Conservation (phyloP, 768 basidiomycete species). For the Leccinum rimulosum region DNA sequence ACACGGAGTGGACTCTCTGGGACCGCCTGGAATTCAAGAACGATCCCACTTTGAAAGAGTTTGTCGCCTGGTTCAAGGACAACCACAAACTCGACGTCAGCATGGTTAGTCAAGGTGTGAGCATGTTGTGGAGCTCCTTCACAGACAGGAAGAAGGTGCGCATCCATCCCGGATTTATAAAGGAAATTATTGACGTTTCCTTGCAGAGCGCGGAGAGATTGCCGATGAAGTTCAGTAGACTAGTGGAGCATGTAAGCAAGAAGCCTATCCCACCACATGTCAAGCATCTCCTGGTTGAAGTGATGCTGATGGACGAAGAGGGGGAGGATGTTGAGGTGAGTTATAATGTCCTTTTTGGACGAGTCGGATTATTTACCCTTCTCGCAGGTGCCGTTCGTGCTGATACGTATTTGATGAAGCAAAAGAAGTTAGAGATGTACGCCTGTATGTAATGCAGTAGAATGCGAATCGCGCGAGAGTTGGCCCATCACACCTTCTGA, state of each 20-base stretch:
- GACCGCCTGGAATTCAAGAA: slow-evolving; percentile 92
- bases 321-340: slow-evolving; percentile 93
- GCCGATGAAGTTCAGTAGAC: slow-evolving; percentile 83
- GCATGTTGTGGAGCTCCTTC: slow-evolving; percentile 97
- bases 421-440: background rate
- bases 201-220: slow-evolving; percentile 83
- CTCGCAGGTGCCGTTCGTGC: slow-evolving; percentile 76
- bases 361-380: slow-evolving; percentile 1
- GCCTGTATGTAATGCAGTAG: slow-evolving; percentile 11
- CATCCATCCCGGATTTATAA: background rate
- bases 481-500: background rate
- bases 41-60: slow-evolving; percentile 84
- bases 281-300: slow-evolving; percentile 86
- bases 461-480: background rate
- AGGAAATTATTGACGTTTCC: slow-evolving; percentile 7
- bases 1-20: slow-evolving; percentile 96
- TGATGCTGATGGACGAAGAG: slow-evolving; percentile 90
- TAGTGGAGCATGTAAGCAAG: slow-evolving; percentile 94
- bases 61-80: slow-evolving; percentile 79
- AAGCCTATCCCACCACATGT: slow-evolving; percentile 83
- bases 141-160: slow-evolving; percentile 87
- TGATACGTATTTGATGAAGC: slow-evolving; percentile 55
- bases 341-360: background rate
- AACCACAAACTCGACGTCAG: slow-evolving; percentile 84
- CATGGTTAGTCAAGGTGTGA: slow-evolving; percentile 97